Evolutionary conservation across 2,329 filamentous ascomycete genomes (phyloP).

Genomic region (Penicillium brasilianum): DNA sequence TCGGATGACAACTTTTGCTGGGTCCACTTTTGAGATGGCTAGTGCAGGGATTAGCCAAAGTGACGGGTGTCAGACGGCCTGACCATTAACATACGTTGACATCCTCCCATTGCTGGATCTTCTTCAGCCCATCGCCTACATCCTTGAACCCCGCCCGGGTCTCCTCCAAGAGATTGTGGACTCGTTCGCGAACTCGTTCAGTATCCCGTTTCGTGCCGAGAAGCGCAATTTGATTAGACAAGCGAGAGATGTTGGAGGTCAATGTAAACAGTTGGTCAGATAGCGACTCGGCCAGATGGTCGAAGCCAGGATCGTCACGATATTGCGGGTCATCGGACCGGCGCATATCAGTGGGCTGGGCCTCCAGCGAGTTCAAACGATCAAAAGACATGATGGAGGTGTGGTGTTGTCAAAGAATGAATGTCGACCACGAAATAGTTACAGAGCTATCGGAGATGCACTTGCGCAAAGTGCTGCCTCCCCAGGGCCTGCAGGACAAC

Average conservation of each 20-base stretch:
- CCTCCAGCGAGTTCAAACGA: slow-evolving; percentile 81
- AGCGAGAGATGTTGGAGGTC: slow-evolving; percentile 82
- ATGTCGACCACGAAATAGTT: slow-evolving; percentile 10
- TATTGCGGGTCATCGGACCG: slow-evolving; percentile 75
- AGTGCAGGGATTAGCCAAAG: slow-evolving; percentile 20
- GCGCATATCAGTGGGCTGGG: slow-evolving; percentile 71
- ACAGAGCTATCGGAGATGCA: slow-evolving; percentile 20
- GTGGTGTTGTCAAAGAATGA: slow-evolving; percentile 9
- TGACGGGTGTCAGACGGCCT: background rate
- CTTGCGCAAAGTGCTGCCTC: slow-evolving; percentile 30
- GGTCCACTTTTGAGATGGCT: slow-evolving; percentile 96
- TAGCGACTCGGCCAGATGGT: slow-evolving; percentile 77
- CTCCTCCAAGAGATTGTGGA: slow-evolving; percentile 85
- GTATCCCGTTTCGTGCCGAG: slow-evolving; percentile 92
- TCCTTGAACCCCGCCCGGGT: slow-evolving; percentile 86
- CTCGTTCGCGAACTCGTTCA: slow-evolving; percentile 84
- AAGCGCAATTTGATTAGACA: slow-evolving; percentile 82
- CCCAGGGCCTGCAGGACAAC: slow-evolving; percentile 32
- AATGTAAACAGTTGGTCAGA: slow-evolving; percentile 89
- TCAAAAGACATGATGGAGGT: slow-evolving; percentile 80
- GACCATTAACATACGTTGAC: slow-evolving; percentile 65
- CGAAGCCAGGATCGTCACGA: slow-evolving; percentile 90
- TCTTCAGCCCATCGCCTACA: slow-evolving; percentile 92
- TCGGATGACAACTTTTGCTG: slow-evolving; percentile 94
- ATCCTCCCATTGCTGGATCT: slow-evolving; percentile 83